Conservation (phyloP, 2,329 filamentous ascomycete species). For the Periconia sp. region DNA sequence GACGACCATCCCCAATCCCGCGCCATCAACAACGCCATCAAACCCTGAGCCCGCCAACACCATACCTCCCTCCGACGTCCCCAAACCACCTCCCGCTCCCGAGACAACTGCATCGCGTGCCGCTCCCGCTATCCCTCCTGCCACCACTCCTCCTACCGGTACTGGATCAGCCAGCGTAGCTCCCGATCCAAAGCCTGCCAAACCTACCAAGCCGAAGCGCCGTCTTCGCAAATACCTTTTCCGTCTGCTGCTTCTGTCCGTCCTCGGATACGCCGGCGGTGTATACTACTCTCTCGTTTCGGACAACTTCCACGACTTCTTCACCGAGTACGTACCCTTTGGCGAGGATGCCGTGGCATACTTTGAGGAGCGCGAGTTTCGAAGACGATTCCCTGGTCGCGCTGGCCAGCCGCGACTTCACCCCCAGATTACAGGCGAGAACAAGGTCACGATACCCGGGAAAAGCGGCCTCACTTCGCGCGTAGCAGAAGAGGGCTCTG, state of each 20-base stretch:
- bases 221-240: conserved; percentile 73
- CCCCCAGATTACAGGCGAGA: conserved; percentile 57
- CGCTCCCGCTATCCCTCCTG: conserved; percentile 34
- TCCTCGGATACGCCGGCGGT: conserved; percentile 80
- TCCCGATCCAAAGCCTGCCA: conserved; percentile 47
- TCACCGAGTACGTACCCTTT: conserved; percentile 93
- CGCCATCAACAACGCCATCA: conserved; percentile 42
- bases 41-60: conserved; percentile 32
- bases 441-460: conserved; percentile 78
- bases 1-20: conserved; percentile 40
- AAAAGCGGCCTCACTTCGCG: conserved; percentile 85
- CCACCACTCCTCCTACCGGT: conserved; percentile 44
- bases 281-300: conserved; percentile 91
- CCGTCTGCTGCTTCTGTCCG: conserved; percentile 74
- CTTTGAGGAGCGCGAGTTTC: conserved; percentile 92
- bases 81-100: conserved; percentile 50
- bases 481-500: conserved; percentile 61
- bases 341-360: conserved; percentile 94
- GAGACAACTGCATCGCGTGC: conserved; percentile 39
- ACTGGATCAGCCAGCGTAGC: conserved; percentile 46
- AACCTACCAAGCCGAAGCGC: conserved; percentile 61
- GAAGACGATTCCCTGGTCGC: conserved; percentile 71
- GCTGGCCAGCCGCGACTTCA: conserved; percentile 44
- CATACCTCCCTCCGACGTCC: conserved; percentile 53
- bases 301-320: conserved; percentile 99